Evolutionary conservation across 169 alveolate genomes (phyloP).

Genomic region (Fabrea salina): DNA sequence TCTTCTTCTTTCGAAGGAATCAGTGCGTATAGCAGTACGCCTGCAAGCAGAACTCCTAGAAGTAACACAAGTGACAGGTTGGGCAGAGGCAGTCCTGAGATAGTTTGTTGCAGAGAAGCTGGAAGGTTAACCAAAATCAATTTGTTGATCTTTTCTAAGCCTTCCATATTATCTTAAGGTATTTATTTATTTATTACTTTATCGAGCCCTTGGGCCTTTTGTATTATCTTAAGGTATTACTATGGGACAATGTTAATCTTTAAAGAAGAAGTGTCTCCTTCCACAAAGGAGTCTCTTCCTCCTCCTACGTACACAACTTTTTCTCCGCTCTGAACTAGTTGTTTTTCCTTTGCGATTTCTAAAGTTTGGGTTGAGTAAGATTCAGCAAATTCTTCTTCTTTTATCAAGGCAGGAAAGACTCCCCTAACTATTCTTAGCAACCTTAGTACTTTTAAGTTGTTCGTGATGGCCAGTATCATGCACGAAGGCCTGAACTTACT

Average conservation of each 20-base stretch:
- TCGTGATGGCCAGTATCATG: slow-evolving; percentile 47
- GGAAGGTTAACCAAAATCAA: no score
- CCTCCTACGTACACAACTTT: slow-evolving; percentile 16
- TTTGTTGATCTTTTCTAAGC: no score
- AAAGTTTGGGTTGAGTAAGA: neutral
- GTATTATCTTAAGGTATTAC: neutral
- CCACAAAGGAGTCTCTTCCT: neutral
- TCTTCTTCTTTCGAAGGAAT: no score
- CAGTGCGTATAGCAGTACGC: no score
- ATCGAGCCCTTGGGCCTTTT: no score
- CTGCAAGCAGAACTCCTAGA: no score
- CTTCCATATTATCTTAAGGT: no score
- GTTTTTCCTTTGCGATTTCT: neutral
- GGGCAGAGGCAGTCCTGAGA: no score
- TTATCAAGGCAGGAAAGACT: slow-evolving; percentile 13
- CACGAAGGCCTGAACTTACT: slow-evolving; percentile 46
- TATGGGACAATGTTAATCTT: neutral
- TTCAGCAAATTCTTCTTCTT: neutral
- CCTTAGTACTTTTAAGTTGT: neutral
- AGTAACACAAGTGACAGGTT: no score
- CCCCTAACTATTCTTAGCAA: slow-evolving; percentile 30
- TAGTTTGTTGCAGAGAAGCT: no score
- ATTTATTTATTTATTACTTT: no score
- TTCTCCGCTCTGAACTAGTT: neutral
- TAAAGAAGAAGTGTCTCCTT: slow-evolving; percentile 22